phyloP scores from a whole-genome alignment of 2,329 filamentous ascomycete species.

The Fonsecaea pedrosoi region DNA sequence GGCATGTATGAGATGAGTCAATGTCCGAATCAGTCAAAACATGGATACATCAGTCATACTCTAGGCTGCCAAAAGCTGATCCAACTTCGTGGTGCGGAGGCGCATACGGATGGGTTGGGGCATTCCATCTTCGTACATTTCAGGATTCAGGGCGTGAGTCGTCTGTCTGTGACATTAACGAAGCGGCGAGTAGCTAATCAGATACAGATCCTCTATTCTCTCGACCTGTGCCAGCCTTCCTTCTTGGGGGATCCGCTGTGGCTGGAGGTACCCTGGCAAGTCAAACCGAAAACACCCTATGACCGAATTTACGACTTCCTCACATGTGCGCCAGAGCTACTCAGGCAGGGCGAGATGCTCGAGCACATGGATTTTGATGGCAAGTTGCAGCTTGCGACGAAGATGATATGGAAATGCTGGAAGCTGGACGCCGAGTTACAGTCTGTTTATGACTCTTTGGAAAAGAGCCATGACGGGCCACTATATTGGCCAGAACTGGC shows the following conservation, averaged over 20 bases:
- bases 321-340: conserved; percentile 40
- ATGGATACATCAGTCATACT: conserved; percentile 45
- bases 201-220: conserved; percentile 44
- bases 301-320: conserved; percentile 46
- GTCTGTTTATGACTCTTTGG: conserved; percentile 40
- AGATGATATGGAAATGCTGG: conserved; percentile 42
- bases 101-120: conserved; percentile 44
- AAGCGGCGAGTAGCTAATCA: conserved; percentile 6
- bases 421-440: conserved; percentile 41
- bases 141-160: conserved; percentile 39
- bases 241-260: conserved; percentile 44
- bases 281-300: conserved; percentile 39
- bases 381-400: conserved; percentile 31
- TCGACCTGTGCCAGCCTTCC: conserved; percentile 39
- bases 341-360: conserved; percentile 36
- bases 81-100: conserved; percentile 44
- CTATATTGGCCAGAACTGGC: conserved; percentile 45
- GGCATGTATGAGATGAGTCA: conserved; percentile 47
- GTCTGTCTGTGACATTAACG: conserved; percentile 19
- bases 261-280: conserved; percentile 44
- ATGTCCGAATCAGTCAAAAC: conserved; percentile 44
- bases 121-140: conserved; percentile 47
- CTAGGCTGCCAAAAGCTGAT: conserved; percentile 45
- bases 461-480: conserved; percentile 37
- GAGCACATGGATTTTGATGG: conserved; percentile 30